Percentiles rank a stretch among this genome's conserved stretches.
Conservation (phyloP, 208 protist genomes). For the Crithidia sp. region DNA sequence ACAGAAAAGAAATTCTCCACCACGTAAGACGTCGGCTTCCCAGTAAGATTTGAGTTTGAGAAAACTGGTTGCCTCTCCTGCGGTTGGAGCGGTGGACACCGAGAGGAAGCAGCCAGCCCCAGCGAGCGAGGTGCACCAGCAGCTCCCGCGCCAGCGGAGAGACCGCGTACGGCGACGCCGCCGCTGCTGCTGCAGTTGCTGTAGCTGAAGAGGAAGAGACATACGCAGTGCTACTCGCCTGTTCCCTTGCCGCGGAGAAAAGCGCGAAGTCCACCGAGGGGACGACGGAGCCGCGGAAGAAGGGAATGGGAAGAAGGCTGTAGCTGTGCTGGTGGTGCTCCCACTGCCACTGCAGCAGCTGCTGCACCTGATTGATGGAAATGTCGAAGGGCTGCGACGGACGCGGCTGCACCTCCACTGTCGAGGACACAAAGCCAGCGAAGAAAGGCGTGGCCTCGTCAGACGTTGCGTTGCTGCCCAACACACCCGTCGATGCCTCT, state of each 20-base stretch:
- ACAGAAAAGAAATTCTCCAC: constrained; percentile 11
- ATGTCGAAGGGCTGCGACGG: constrained; percentile 51
- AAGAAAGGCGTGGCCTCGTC: constrained; percentile 25
- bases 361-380: constrained; percentile 61
- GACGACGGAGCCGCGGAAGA: constrained; percentile 46
- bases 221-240: too few species aligned
- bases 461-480: neutral
- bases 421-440: constrained; percentile 51
- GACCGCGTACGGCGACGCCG: constrained; percentile 32
- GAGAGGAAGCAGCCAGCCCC: constrained; percentile 66
- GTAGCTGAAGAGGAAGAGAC: too few species aligned
- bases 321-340: constrained; percentile 76
- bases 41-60: too few species aligned
- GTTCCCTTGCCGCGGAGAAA: neutral
- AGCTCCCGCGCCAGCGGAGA: constrained; percentile 62
- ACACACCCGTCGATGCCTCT: too few species aligned
- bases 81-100: constrained; percentile 39
- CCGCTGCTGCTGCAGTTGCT: neutral
- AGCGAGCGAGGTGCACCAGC: constrained; percentile 51
- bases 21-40: neutral
- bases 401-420: constrained; percentile 57
- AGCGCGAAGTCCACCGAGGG: constrained; percentile 24
- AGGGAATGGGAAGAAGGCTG: constrained; percentile 48
- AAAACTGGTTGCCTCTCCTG: neutral
- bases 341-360: constrained; percentile 82